Percentiles rank a stretch among this genome's conserved stretches.
Evolutionary conservation across 805 yeast genomes (phyloP).

Genomic region (Ogataea minuta): DNA sequence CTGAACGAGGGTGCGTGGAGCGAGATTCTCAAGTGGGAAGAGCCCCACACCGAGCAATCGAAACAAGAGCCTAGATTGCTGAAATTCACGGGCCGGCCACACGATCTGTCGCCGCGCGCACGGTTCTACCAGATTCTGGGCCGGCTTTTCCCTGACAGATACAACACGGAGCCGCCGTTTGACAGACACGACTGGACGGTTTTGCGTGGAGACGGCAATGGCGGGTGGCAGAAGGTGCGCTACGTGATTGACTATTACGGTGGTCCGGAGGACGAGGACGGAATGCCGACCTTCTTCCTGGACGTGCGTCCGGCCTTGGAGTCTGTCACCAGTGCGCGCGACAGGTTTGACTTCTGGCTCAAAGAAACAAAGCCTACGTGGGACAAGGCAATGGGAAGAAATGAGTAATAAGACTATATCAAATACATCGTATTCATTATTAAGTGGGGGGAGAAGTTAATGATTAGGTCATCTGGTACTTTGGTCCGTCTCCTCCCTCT

Average conservation of each 20-base stretch:
- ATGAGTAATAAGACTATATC: conserved; percentile 7
- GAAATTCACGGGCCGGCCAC: conserved; percentile 90
- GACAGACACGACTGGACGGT: conserved; percentile 99
- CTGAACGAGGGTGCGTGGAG: conserved; percentile 97
- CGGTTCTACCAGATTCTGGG: conserved; percentile 63
- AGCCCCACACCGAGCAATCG: conserved; percentile 55
- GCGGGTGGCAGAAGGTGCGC: conserved; percentile 69
- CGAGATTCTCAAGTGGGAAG: conserved; percentile 91
- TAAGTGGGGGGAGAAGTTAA: not conserved
- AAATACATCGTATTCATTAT: not conserved
- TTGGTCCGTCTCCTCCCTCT: conserved; percentile 99
- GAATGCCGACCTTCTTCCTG: conserved; percentile 85
- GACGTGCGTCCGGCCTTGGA: conserved; percentile 97
- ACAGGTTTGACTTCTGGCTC: conserved; percentile 64
- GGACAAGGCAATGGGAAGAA: conserved; percentile 68
- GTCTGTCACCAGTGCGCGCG: conserved; percentile 55
- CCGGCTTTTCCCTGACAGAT: conserved; percentile 66
- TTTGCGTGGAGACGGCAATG: conserved; percentile 54
- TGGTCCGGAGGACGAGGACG: conserved; percentile 81
- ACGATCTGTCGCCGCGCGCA: conserved; percentile 85
- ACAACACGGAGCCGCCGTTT: conserved; percentile 81
- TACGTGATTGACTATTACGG: conserved; percentile 97
- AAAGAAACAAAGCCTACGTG: conserved; percentile 53
- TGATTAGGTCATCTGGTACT: conserved; percentile 70
- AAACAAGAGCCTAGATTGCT: conserved; percentile 69